Base-by-base conservation (phyloP, 1,284 basidiomycete genomes). In the Trichosporon asahii region DNA sequence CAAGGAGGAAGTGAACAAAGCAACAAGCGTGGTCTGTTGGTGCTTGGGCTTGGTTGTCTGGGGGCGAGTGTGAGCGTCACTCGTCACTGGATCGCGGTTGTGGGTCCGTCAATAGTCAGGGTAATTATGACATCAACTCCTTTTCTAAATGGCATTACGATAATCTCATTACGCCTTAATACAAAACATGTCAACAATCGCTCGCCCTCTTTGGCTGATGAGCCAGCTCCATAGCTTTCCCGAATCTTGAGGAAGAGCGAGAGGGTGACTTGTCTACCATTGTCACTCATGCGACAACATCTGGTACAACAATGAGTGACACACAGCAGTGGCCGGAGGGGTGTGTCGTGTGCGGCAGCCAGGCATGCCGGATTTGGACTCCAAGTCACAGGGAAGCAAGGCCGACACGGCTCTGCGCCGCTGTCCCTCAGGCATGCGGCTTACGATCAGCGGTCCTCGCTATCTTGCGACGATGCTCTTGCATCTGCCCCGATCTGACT, bases 51-150 rank as follows among this genome's bases (percentile, higher is more conserved):
- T 21, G 29, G 29, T 33, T 31, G 57, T n/a, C 57, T 31, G 57
- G 57, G n/a, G 57, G 57, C 57, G 27, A 61, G 57, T 61, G 57
- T 61, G 57, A 61, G 57, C 57, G 57, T 61, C 57, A 29, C 57
- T 61, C 27, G 57, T 61, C 57, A 60, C 55, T 60, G 55, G 55
- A 27, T 31, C 55, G 15, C 18, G 57, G 57, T 15, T 18, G 27
- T 61, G 57, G 57, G 57, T 31, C 57, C 57, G 27, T 61, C 27
- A 31, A 31, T 61, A 31, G 57, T 61, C 57, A 31, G 57, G 57
- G 57, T 31, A 61, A 18, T 31, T n/a, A 31, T 31, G 57, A 61
- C 57, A 61, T 61, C 57, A 31, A 61, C 18, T 9, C 55, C 18
- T 61, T 15, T 61, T 8, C 27, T 61, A 61, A 61, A 33, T 18